Evolutionary conservation across 176 grass and related monocot species (phyloP).

Genomic region (Calamus simplicifolius): DNA sequence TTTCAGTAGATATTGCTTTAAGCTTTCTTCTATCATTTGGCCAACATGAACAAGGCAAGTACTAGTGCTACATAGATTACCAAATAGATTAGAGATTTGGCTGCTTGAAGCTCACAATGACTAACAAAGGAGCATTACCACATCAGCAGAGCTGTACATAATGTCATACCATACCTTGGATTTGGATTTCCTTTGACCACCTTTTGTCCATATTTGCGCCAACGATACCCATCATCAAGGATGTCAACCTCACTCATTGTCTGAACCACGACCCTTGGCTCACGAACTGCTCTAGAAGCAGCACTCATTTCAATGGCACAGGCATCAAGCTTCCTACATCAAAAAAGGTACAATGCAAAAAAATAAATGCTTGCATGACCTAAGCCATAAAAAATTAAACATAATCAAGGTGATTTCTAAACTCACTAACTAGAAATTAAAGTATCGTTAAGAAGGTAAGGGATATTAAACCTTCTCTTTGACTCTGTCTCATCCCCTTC

Average conservation of each 20-base stretch:
- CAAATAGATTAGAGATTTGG: too few relatives aligned
- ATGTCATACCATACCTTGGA: conserved; percentile 51
- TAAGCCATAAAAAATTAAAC: too few relatives aligned
- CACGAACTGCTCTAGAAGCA: conserved; percentile 68
- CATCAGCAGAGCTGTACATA: neutral
- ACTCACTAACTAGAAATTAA: neutral
- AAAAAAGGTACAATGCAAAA: too few relatives aligned
- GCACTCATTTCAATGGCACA: conserved; percentile 71
- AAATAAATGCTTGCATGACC: too few relatives aligned
- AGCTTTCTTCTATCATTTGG: too few relatives aligned
- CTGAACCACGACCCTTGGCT: conserved; percentile 93
- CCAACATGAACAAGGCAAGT: too few relatives aligned
- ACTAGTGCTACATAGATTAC: too few relatives aligned
- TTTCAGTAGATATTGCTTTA: too few relatives aligned
- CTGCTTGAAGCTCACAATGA: too few relatives aligned
- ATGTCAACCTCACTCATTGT: conserved; percentile 99
- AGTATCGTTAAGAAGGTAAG: neutral
- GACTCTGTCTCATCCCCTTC: conserved; percentile 82
- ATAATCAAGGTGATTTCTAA: too few relatives aligned
- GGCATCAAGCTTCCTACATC: neutral
- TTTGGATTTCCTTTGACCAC: conserved; percentile 99
- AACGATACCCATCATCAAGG: conserved; percentile 93
- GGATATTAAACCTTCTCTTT: conserved; percentile 64
- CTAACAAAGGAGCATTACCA: too few relatives aligned
- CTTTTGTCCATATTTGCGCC: conserved; percentile 99